Percentiles rank a stretch among this genome's conserved stretches.
phyloP scores from a whole-genome alignment of 176 grass and related monocot species.

The Ensete glaucum region DNA sequence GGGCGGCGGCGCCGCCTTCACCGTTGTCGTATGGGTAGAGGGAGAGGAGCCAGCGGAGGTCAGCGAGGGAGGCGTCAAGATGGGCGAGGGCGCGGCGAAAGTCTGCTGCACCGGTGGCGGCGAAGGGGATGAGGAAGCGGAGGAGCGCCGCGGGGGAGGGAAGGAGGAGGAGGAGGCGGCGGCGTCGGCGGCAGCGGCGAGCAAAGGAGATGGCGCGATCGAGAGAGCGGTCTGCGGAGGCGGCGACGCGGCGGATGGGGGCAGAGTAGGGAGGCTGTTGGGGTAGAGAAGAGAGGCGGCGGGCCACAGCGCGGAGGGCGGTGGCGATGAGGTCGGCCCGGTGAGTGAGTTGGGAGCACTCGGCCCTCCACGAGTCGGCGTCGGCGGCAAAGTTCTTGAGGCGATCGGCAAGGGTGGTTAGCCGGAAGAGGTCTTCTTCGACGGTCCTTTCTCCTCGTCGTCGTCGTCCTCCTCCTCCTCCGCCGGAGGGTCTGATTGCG shows the following conservation, averaged over 20 bases:
- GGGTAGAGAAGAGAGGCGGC: not conserved
- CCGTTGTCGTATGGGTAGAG: not conserved
- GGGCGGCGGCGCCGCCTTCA: not conserved
- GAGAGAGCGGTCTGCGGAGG: not conserved
- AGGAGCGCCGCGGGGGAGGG: not conserved
- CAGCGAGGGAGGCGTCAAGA: conserved; percentile 5
- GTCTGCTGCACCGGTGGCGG: not conserved
- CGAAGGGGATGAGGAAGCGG: not conserved
- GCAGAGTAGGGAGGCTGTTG: not conserved
- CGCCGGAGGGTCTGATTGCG: too few relatives aligned
- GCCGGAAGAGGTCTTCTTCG: not conserved
- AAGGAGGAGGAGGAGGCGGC: not conserved
- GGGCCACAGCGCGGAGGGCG: not conserved
- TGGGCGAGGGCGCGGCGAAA: not conserved
- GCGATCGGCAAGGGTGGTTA: not conserved
- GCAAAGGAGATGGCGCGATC: conserved; percentile 14
- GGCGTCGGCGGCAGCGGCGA: conserved; percentile 3
- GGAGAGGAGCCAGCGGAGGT: conserved; percentile 13
- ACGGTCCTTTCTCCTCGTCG: not conserved
- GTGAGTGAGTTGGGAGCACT: conserved; percentile 2
- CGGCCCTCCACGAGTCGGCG: not conserved
- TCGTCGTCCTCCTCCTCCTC: not conserved
- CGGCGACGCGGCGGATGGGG: not conserved
- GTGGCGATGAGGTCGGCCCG: conserved; percentile 4
- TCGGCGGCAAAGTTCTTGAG: not conserved